Evolutionary conservation across 2,329 filamentous ascomycete genomes (phyloP).

Genomic region (Chalaropsis ovoidea): DNA sequence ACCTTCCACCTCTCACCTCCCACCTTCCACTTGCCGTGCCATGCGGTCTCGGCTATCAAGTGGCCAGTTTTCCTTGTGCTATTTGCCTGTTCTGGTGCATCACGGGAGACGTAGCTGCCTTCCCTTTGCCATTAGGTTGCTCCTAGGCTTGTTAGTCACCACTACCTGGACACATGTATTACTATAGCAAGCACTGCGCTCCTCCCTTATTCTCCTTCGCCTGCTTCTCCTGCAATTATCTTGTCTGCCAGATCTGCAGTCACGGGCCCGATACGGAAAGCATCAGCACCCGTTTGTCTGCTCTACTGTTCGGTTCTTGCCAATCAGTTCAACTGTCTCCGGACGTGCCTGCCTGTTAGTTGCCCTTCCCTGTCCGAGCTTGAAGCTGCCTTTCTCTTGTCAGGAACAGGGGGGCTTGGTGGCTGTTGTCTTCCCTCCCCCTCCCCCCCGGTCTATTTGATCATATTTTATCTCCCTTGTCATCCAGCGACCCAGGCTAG

Average conservation of each 20-base stretch:
- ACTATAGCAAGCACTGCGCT: too few relatives aligned
- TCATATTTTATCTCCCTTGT: slow-evolving; percentile 12
- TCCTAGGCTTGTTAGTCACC: background rate
- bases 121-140: background rate
- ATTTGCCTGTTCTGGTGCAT: background rate
- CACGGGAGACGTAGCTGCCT: background rate
- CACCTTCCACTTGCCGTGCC: background rate
- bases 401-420: background rate
- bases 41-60: background rate
- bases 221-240: background rate
- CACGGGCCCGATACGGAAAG: background rate
- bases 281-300: slow-evolving; percentile 3
- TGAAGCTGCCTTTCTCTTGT: background rate
- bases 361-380: background rate
- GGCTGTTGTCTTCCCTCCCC: background rate
- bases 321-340: background rate
- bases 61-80: background rate
- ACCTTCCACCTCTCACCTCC: too few relatives aligned
- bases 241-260: background rate
- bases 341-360: background rate
- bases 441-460: background rate
- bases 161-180: background rate
- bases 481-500: background rate
- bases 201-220: background rate
- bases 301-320: background rate